Evolutionary conservation across 495 filamentous ascomycete species (phyloP), one percentile per base, ranked within the genome.

Genomic region (Hypoxylon rickii): DNA sequence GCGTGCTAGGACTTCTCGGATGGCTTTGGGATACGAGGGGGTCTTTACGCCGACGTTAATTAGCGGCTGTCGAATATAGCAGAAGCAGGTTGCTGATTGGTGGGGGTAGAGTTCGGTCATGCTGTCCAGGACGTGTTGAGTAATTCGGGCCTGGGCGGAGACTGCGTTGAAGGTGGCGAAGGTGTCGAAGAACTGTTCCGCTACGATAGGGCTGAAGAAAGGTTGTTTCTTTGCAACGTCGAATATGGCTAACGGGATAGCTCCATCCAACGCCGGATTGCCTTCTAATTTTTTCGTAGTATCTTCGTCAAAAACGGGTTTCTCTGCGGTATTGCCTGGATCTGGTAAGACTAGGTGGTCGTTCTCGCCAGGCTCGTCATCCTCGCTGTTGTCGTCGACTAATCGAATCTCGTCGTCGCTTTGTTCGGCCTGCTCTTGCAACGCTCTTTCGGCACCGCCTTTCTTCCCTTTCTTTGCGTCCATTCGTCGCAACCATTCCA

Each of bases 161-260:
- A 89, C 68, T 19, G 79, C 69, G 24, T 73, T 68, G 61, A 96
- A 96, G 1, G 77, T 73, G 5, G 82, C 79, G 53, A 91, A 89
- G 71, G 93, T 82, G 58, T 88, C 77, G 64, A 93, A 96, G 70
- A 97, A 96, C 8, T 83, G 74, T 54, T 83, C 81, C 1, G 84
- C 90, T 21, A 92, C 79, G 0, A 71, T 68, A 2, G 84, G 63
- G 49, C 84, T 83, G 69, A 79, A 74, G 65, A 82, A 81, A 46
- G 89, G 86, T 65, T 94, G 81, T 64, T 89, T 92, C 77, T 87
- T 85, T 1, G 90, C 89, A 11, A 88, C 80, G 65, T 96, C 92
- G 58, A 97, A 97, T 31, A 97, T 89, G 22, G 93, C 92, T 41
- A 92, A 79, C 2, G 95, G 92, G 57, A 97, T 95, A 3, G 92